Conservation (phyloP, 345 rosid species). For the Limnanthes douglasii region DNA sequence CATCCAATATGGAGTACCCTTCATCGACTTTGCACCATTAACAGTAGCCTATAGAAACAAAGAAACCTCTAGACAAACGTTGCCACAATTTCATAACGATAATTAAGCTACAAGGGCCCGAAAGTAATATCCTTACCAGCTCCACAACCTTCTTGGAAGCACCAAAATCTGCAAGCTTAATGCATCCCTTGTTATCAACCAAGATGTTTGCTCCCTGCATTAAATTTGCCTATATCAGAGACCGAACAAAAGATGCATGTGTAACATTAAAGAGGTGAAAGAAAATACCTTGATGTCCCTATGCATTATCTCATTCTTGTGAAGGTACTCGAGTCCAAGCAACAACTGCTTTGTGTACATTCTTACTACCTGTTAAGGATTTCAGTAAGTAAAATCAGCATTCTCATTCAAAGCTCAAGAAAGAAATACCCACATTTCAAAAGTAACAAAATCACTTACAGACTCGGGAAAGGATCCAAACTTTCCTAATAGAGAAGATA, state of each 20-base stretch:
- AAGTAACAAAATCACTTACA: constrained; percentile 24
- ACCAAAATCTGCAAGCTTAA: constrained; percentile 86
- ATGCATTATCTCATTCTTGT: constrained; percentile 72
- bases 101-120: constrained; percentile 2
- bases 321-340: constrained; percentile 66
- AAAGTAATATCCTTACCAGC: constrained; percentile 12
- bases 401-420: too few species aligned
- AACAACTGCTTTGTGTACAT: constrained; percentile 59
- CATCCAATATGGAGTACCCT: constrained; percentile 94
- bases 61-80: constrained; percentile 2
- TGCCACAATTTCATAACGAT: constrained; percentile 1
- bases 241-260: constrained; percentile 4
- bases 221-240: background rate
- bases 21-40: constrained; percentile 85
- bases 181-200: constrained; percentile 86
- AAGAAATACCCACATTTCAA: background rate
- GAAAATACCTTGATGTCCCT: constrained; percentile 74
- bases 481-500: constrained; percentile 65
- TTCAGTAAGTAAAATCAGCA: background rate
- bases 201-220: constrained; percentile 80
- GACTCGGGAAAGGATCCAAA: constrained; percentile 80
- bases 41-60: constrained; percentile 51
- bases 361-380: constrained; percentile 41
- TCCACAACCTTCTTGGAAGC: constrained; percentile 88
- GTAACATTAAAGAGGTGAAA: background rate